phyloP scores from a whole-genome alignment of 441 rosid species.

The Capsella rubella region DNA sequence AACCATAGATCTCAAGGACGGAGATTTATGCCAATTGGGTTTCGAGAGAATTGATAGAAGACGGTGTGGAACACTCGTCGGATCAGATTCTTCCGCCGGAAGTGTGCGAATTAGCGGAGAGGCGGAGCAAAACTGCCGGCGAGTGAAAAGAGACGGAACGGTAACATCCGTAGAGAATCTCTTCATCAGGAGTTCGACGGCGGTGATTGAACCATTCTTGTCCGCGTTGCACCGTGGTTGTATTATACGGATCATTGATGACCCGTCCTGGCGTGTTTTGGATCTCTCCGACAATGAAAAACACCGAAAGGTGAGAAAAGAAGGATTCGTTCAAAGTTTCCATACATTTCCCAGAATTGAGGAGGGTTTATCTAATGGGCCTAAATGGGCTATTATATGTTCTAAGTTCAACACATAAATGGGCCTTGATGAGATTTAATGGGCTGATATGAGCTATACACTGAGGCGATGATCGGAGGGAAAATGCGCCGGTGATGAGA shows the following conservation, averaged over 20 bases:
- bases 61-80: conserved; percentile 48
- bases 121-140: conserved; percentile 40
- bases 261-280: conserved; percentile 3
- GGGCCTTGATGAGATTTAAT: neutral
- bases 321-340: neutral
- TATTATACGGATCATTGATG: conserved; percentile 32
- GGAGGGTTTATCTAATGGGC: conserved; percentile 21
- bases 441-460: conserved; percentile 8
- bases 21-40: conserved; percentile 65
- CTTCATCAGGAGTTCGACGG: conserved; percentile 17
- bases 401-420: neutral
- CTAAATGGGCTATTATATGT: neutral
- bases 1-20: conserved; percentile 50
- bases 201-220: conserved; percentile 27
- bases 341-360: neutral
- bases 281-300: conserved; percentile 21
- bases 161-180: conserved; percentile 30
- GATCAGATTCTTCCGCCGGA: conserved; percentile 42
- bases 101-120: conserved; percentile 36
- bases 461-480: conserved; percentile 16
- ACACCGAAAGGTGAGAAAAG: neutral
- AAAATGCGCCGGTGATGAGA: conserved; percentile 44
- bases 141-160: conserved; percentile 30
- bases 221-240: neutral
- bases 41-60: conserved; percentile 59